Base-by-base conservation (phyloP, 805 yeast species). In the Saccharomycopsis fibuligera region DNA sequence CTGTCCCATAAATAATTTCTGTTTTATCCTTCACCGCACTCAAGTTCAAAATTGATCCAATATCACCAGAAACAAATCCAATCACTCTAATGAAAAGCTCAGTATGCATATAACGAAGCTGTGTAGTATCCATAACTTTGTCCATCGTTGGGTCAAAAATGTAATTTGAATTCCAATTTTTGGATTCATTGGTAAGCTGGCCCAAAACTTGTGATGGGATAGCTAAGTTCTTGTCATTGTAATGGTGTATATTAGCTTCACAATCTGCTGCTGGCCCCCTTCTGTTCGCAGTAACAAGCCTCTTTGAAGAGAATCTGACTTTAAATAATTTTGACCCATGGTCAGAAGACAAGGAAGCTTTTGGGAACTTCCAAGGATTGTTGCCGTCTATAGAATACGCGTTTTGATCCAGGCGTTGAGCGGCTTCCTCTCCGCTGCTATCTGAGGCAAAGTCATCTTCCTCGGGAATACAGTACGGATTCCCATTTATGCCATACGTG, bases 111-210 rank as follows among this genome's bases (percentile, higher is more conserved):
- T 31, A 36, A 27, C 56, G 35, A 1, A 62, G 14, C 10, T 57
- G 56, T 40, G 59, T 60, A 8, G 58, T 44, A 6, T 50, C 45
- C 9, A 47, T 8, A 14, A 29, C 23, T 14, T 35, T 21, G n/a
- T 35, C 35, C 12, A 41, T 14, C 6, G 47, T 42, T 3, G 49
- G 49, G n/a, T 44, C 48, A 30, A 33, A 40, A 3, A 49, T 30
- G 9, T 23, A 25, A 36, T 17, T n/a, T 9, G 60, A 44, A 1
- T 19, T 16, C 51, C 49, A 49, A 19, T 16, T 30, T 23, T 36
- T 14, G 5, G 45, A 17, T 27, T 49, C 49, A 14, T 25, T 24
- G 8, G 23, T 10, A 12, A 47, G 22, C 40, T 37, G 35, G 5
- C 16, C 10, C 12, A 44, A 23, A 5, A 36, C 6, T 29, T 21